Base-by-base conservation (phyloP, 345 rosid genomes). In the Aquilaria malaccensis region DNA sequence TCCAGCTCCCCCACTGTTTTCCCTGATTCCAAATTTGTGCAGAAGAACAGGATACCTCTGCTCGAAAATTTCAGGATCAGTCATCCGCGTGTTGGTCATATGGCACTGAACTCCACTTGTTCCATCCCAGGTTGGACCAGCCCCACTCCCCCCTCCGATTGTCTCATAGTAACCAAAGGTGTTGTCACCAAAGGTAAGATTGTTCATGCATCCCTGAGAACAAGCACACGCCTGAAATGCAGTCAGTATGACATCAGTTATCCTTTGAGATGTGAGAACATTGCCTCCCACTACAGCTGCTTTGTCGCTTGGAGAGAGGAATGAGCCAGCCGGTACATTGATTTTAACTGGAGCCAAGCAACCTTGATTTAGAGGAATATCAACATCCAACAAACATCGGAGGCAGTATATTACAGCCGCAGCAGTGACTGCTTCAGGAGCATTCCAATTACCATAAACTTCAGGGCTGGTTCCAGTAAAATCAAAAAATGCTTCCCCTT, bases 251-350 rank as follows among this genome's bases (percentile, higher is more conserved):
- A 86, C 96, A 65, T 94, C 99, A 52, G 99, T 90, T 49, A 94
- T 76, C 74, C 97, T 79, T 72, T 90, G 97, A 33, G 96, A 88
- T 3, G 99, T 90, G 54, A 94, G 80, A 62, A 94, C 99, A 50
- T 94, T 94, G 15, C 99, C 99, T 64, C 99, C 99, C 46, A 94
- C 99, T 3, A 94, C 97, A 43, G 99, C 99, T 52, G 97, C 90
- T 68, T 79, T 86, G 63, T 94, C 99, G 12, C 92, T 84, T 7
- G 99, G 99, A 59, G 97, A 94, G 22, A 94, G 89, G 70, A 94
- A 82, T 13, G 95, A 90, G 72, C 95, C 92, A 47, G 67, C 56
- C 4, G 98, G 97, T 59, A 94, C 79, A 59, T 63, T 80, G 65
- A 88, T 90, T 69, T 69, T 80, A 56, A 90, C 97, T 3, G 99